A percentile compares a stretch with the other conserved stretches of the same genome.
Evolutionary conservation across 202 grass and related monocot genomes (phyloP).

Genomic region (Eragrostis tef): DNA sequence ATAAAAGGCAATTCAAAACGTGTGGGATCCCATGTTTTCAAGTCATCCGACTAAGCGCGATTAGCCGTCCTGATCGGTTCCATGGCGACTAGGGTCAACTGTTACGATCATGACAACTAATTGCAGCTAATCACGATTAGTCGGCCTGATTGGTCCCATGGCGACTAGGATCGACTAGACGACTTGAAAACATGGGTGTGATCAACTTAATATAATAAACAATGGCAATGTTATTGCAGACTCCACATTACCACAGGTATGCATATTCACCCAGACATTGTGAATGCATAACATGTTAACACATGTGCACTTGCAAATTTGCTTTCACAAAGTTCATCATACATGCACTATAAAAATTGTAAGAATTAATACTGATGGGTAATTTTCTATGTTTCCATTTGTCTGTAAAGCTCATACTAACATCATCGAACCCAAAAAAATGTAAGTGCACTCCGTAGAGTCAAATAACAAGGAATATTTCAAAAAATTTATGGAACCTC

Average conservation of each 20-base stretch:
- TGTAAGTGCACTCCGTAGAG: neutral
- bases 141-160: no score
- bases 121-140: no score
- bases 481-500: neutral
- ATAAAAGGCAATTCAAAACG: neutral
- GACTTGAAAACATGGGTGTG: slow-evolving; percentile 14
- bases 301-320: neutral
- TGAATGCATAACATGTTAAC: slow-evolving; percentile 15
- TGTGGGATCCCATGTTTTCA: no score
- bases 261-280: neutral
- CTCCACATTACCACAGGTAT: neutral
- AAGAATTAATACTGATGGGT: neutral
- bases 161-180: no score
- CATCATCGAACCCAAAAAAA: neutral
- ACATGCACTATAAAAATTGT: neutral
- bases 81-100: no score
- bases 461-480: slow-evolving; percentile 12
- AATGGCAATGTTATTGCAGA: neutral
- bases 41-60: no score
- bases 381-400: neutral
- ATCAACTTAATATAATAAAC: neutral
- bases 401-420: neutral
- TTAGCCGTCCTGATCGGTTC: no score
- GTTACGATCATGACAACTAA: no score
- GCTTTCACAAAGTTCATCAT: neutral